Base-by-base conservation (phyloP, 495 filamentous ascomycete species). In the Echria macrotheca region DNA sequence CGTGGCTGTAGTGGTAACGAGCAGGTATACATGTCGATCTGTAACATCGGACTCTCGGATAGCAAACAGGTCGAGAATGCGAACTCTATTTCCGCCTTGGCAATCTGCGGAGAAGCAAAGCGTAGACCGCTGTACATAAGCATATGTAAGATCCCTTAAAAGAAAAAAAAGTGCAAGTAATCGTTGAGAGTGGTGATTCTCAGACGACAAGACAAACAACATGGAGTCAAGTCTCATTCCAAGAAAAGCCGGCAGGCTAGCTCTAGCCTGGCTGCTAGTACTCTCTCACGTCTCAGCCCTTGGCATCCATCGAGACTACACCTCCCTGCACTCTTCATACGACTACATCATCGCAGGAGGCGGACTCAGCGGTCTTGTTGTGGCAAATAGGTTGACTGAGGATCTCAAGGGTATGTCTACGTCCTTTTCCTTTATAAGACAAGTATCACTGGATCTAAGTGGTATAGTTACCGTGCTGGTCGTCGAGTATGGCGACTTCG, bases 281-380 rank as follows among this genome's bases (percentile, higher is more conserved):
- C 24, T 32, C 15, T 32, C n/a, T 44, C 12, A 8, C 42, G 25
- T 10, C 25, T 32, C n/a, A n/a, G 49, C 42, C 1, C 23, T 22
- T 3, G 42, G 48, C 3, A 46, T 46, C 18, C 33, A 39, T 9
- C 49, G 43, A 1, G 25, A 47, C 25, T 19, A 45, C 17, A n/a
- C 15, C 11, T n/a, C 43, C 1, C 22, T 52, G 23, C 21, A 23
- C 33, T 5, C 40, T 28, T 41, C 50, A 1, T 59, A 61, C 55
- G 77, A 80, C 55, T 68, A 63, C 45, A 57, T 79, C 18, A 73
- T 83, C 49, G 69, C 79, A 29, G 78, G 78, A 18, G 74, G 67
- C 8, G 79, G 78, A 1, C 72, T 73, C 15, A 68, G 72, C 5
- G 79, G 78, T n/a, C 66, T 83, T 7, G 60, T 72, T 2, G 61